Evolutionary conservation across 2,329 filamentous ascomycete species (phyloP).

Genomic region (Fusarium sp.): DNA sequence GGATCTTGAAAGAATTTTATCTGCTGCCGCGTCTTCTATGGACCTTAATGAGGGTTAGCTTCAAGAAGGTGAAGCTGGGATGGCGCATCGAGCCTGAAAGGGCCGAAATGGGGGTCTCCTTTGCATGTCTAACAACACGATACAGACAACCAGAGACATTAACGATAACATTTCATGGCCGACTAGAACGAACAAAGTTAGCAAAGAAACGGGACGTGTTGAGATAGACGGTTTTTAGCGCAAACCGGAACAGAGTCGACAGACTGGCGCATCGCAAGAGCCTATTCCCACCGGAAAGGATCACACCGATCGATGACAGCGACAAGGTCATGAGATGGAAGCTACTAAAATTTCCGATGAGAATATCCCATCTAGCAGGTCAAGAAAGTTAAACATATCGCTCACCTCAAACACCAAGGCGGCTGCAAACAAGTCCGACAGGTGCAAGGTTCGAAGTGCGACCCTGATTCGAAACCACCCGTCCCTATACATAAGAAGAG

Average conservation of each 20-base stretch:
- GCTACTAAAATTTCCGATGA: not conserved
- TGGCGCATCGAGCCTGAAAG: not conserved
- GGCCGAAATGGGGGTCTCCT: not conserved
- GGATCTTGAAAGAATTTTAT: conserved; percentile 9
- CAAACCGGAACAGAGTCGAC: not conserved
- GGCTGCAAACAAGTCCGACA: not conserved
- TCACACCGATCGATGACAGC: not conserved
- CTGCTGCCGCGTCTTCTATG: not conserved
- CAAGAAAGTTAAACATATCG: not conserved
- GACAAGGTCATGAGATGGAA: not conserved
- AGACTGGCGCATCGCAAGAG: not conserved
- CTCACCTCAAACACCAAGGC: not conserved
- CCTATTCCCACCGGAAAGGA: not conserved
- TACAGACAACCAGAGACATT: not conserved
- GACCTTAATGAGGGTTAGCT: not conserved
- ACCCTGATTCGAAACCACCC: not conserved
- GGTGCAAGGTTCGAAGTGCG: not conserved
- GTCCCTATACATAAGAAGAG: not conserved
- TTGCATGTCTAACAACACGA: not conserved
- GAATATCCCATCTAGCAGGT: not conserved
- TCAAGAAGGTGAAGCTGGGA: not conserved
- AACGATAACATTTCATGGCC: not conserved
- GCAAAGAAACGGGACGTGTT: not conserved
- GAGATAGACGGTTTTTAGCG: not conserved
- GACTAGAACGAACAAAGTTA: not conserved